A percentile compares a stretch with the other conserved stretches of the same genome.
These are phyloP conservation scores for Penicillium odoratum DNA, from an alignment of 495 filamentous ascomycete genomes.

Conservation along the genomic window DNA sequence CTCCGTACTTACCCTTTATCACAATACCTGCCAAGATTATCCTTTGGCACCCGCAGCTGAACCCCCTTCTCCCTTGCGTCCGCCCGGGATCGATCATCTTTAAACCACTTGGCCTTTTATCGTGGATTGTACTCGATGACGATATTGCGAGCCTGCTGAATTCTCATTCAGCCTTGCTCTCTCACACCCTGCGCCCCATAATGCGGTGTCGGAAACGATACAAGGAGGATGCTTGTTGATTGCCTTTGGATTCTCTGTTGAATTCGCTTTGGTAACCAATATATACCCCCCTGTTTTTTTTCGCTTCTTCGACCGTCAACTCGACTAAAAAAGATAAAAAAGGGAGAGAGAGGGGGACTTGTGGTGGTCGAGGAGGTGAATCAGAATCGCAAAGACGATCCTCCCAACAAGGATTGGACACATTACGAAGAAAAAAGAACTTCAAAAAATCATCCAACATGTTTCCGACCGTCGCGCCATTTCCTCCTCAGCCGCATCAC, in stretches of 20 bases:
- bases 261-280: slow-evolving; percentile 10
- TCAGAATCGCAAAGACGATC: background rate
- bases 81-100: slow-evolving; percentile 6
- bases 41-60: slow-evolving; percentile 22
- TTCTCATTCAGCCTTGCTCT: slow-evolving; percentile 17
- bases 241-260: slow-evolving; percentile 12
- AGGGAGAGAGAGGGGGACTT: slow-evolving; percentile 11
- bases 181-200: slow-evolving; percentile 30
- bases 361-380: slow-evolving; percentile 20
- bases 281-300: background rate
- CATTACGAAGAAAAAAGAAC: background rate
- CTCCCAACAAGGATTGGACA: background rate
- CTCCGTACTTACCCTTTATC: background rate
- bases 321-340: slow-evolving; percentile 6
- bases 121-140: slow-evolving; percentile 18
- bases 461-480: slow-evolving; percentile 48
- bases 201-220: slow-evolving; percentile 55
- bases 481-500: slow-evolving; percentile 48
- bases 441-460: slow-evolving; percentile 20
- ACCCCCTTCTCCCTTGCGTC: slow-evolving; percentile 31
- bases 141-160: slow-evolving; percentile 18
- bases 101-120: slow-evolving; percentile 13
- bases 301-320: slow-evolving; percentile 13
- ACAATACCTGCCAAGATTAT: slow-evolving; percentile 28
- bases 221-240: slow-evolving; percentile 50